These are phyloP conservation scores for Echria macrotheca DNA, from an alignment of 495 filamentous ascomycete species.

Conservation along the genomic window DNA sequence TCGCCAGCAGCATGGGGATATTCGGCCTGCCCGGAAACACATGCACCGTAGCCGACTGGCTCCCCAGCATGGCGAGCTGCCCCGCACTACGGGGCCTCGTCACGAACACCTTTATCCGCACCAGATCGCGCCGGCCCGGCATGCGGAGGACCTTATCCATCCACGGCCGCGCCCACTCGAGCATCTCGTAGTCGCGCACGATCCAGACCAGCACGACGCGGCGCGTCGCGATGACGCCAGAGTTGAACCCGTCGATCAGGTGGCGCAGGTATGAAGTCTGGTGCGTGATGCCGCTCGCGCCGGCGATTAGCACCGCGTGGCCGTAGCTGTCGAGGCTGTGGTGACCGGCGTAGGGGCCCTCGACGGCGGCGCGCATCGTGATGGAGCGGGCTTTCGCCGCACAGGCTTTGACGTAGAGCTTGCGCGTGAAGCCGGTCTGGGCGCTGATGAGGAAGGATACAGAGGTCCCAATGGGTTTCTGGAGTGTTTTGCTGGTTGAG, in stretches of 20 bases:
- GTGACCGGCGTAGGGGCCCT: conserved; percentile 83
- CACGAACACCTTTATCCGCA: conserved; percentile 81
- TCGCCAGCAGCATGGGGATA: conserved; percentile 65
- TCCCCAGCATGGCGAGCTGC: conserved; percentile 60
- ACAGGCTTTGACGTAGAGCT: conserved; percentile 56
- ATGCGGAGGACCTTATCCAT: conserved; percentile 82
- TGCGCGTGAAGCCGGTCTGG: conserved; percentile 81
- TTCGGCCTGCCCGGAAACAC: conserved; percentile 88
- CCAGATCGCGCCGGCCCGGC: conserved; percentile 68
- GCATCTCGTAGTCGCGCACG: conserved; percentile 75
- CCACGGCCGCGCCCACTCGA: conserved; percentile 92
- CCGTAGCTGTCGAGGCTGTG: conserved; percentile 86
- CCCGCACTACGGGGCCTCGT: conserved; percentile 70
- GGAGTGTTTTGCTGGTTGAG: too few species aligned
- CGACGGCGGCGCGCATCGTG: conserved; percentile 50
- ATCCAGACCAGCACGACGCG: conserved; percentile 84
- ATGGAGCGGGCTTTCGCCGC: conserved; percentile 15
- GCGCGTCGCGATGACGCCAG: conserved; percentile 72
- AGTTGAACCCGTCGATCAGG: conserved; percentile 65
- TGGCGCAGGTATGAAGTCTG: conserved; percentile 84
- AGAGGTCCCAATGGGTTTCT: conserved; percentile 18
- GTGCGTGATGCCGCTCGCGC: conserved; percentile 91
- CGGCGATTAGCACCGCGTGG: conserved; percentile 82
- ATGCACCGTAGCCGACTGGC: conserved; percentile 67
- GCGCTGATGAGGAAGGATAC: conserved; percentile 74